A percentile compares a stretch with the other conserved stretches of the same genome.
These are phyloP conservation scores for Straminergon stramineum DNA, from an alignment of 225 moss, liverwort and hornwort genomes.

Conservation along the genomic window DNA sequence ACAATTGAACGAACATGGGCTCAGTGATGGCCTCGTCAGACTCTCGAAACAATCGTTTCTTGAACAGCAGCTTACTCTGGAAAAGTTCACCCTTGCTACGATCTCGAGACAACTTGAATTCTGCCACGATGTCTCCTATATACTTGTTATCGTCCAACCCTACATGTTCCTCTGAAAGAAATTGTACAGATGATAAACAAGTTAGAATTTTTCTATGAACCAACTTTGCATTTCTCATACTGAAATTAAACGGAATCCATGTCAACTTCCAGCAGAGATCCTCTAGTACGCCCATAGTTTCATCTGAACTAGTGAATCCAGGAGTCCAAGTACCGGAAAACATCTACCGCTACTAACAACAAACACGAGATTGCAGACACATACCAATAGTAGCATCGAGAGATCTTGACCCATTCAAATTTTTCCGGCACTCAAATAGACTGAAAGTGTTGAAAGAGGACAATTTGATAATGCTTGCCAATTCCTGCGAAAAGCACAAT, in stretches of 20 bases:
- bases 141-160: conserved; percentile 97
- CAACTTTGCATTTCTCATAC: background rate
- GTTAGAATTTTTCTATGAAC: background rate
- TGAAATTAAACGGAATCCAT: background rate
- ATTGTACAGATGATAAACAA: background rate
- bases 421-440: conserved; percentile 95
- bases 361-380: background rate
- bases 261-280: background rate
- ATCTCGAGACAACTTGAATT: conserved; percentile 81
- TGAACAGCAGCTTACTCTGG: conserved; percentile 88
- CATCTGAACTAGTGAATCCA: background rate
- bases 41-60: conserved; percentile 91
- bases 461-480: conserved; percentile 94
- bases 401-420: conserved; percentile 80
- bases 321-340: background rate
- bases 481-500: conserved; percentile 48
- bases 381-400: conserved; percentile 75
- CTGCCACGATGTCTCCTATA: conserved; percentile 91
- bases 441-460: conserved; percentile 87
- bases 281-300: background rate
- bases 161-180: conserved; percentile 76
- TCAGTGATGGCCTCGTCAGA: conserved; percentile 96
- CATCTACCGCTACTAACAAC: background rate
- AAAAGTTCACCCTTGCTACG: conserved; percentile 76
- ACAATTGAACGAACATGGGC: conserved; percentile 96